A percentile compares a stretch with the other conserved stretches of the same genome.
These are phyloP conservation scores for Kwoniella mangroviensis DNA, from an alignment of 768 basidiomycete genomes.

Conservation along the genomic window DNA sequence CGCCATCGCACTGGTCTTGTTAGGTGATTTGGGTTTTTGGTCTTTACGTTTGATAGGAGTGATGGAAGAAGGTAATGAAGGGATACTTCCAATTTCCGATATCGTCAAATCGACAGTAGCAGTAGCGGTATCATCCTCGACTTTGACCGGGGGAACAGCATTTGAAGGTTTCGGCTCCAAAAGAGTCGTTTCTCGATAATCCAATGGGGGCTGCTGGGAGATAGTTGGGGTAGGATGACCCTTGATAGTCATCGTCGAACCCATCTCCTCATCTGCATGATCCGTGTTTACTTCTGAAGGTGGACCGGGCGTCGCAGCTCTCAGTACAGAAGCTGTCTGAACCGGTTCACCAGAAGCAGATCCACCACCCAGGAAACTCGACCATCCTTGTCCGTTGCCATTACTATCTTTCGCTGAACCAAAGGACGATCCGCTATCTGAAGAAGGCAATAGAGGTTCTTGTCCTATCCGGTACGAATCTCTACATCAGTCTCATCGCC, in stretches of 20 bases:
- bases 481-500: constrained; percentile 15
- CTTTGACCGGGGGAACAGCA: background rate
- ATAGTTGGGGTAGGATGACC: constrained; percentile 14
- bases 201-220: background rate
- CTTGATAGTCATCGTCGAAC: constrained; percentile 29
- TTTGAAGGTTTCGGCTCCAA: background rate
- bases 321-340: constrained; percentile 27
- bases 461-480: constrained; percentile 25
- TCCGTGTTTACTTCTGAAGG: background rate
- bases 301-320: constrained; percentile 26
- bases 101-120: background rate
- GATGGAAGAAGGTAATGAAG: constrained; percentile 14
- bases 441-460: constrained; percentile 31
- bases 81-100: constrained; percentile 22
- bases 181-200: background rate
- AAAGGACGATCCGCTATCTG: constrained; percentile 22
- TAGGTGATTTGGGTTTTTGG: constrained; percentile 5
- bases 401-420: constrained; percentile 7
- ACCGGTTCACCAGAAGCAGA: constrained; percentile 17
- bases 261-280: background rate
- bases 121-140: too few relatives aligned
- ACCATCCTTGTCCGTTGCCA: constrained; percentile 21
- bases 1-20: constrained; percentile 16
- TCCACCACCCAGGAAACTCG: constrained; percentile 7
- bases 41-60: constrained; percentile 26